phyloP scores from a whole-genome alignment of 306 rosid genomes.

The Pyrus pyrifolia region DNA sequence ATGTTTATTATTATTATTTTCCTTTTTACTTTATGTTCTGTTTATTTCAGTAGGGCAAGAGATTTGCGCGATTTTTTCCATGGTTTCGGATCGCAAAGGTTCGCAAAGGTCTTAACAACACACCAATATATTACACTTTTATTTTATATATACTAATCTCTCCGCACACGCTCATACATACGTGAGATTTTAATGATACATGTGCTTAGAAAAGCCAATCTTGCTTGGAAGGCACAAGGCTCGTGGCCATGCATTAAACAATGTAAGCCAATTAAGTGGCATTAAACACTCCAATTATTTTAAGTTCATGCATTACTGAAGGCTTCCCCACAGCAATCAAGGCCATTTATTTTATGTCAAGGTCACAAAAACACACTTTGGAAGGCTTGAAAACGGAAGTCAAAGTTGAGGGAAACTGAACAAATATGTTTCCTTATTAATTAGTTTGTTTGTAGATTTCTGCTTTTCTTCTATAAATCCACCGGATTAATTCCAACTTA shows the following conservation, averaged over 20 bases:
- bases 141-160: neutral
- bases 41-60: neutral
- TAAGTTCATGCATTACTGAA: neutral
- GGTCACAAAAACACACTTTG: neutral
- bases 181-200: neutral
- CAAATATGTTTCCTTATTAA: neutral
- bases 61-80: neutral
- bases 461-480: too few species aligned
- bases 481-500: too few species aligned
- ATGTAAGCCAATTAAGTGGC: neutral
- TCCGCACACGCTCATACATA: too few species aligned
- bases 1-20: neutral
- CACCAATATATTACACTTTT: neutral
- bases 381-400: neutral
- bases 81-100: conserved; percentile 15
- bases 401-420: neutral
- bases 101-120: neutral
- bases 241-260: neutral
- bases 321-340: neutral
- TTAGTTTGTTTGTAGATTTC: neutral
- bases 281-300: neutral
- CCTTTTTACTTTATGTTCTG: neutral
- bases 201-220: neutral
- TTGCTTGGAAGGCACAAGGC: neutral
- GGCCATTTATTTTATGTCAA: neutral